Conservation (phyloP, 257 asterid genomes). For the Solanum lignicaule region DNA sequence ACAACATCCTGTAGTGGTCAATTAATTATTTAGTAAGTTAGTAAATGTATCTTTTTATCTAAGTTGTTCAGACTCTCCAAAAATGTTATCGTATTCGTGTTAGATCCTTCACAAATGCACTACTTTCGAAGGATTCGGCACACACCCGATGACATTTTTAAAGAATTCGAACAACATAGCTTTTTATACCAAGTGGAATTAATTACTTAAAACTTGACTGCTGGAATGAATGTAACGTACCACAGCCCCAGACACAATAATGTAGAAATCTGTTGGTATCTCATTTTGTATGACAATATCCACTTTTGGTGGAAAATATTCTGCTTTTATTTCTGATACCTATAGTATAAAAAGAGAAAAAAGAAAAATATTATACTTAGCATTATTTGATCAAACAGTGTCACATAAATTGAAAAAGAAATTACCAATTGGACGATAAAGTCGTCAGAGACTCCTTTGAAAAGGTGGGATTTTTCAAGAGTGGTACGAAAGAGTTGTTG, state of each 20-base stretch:
- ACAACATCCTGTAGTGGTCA: conserved; percentile 64
- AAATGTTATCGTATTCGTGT: neutral
- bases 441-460: conserved; percentile 77
- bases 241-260: conserved; percentile 86
- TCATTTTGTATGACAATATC: conserved; percentile 81
- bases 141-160: neutral
- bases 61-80: neutral
- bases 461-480: conserved; percentile 59
- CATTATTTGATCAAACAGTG: neutral
- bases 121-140: neutral
- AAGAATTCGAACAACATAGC: neutral
- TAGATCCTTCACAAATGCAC: neutral
- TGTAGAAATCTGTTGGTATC: conserved; percentile 90
- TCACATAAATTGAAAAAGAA: neutral
- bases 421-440: conserved; percentile 75
- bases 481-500: conserved; percentile 70
- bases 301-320: conserved; percentile 87
- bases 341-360: neutral
- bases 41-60: neutral
- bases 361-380: neutral
- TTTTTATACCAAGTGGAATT: neutral
- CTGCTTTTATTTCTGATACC: conserved; percentile 96
- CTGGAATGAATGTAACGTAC: conserved; percentile 19
- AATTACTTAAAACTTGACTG: neutral
- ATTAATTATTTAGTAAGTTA: conserved; percentile 3